Conservation (phyloP, 768 basidiomycete genomes). For the Termitomyces sp. region DNA sequence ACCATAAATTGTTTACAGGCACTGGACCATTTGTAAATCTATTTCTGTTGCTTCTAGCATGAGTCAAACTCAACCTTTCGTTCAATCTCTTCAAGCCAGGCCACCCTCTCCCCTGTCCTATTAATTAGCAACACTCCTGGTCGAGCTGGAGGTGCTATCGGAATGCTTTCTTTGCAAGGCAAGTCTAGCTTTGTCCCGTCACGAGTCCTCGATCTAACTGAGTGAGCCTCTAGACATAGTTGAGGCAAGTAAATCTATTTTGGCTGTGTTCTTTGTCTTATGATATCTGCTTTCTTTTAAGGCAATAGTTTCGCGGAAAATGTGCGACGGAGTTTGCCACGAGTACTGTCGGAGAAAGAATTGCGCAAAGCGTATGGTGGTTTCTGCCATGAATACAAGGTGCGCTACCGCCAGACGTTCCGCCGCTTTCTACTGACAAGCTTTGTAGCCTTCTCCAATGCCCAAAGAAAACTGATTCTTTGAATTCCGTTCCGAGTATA, state of each 20-base stretch:
- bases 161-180: constrained; percentile 69
- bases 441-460: background rate
- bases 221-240: background rate
- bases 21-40: constrained; percentile 77
- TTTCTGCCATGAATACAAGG: background rate
- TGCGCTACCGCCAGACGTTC: background rate
- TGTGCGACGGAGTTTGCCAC: background rate
- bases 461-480: background rate
- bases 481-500: background rate
- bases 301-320: background rate
- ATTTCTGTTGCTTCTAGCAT: background rate
- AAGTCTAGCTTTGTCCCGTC: background rate
- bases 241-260: background rate
- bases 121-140: constrained; percentile 85
- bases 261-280: background rate
- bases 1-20: constrained; percentile 93
- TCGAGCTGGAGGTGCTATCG: constrained; percentile 74
- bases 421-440: background rate
- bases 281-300: background rate
- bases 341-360: background rate
- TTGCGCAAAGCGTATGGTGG: background rate
- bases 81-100: constrained; percentile 55
- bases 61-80: background rate
- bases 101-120: constrained; percentile 38
- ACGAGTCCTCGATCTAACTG: background rate